Evolutionary conservation across 2,329 filamentous ascomycete genomes (phyloP).

Genomic region (Ascochyta clinopodiicola): DNA sequence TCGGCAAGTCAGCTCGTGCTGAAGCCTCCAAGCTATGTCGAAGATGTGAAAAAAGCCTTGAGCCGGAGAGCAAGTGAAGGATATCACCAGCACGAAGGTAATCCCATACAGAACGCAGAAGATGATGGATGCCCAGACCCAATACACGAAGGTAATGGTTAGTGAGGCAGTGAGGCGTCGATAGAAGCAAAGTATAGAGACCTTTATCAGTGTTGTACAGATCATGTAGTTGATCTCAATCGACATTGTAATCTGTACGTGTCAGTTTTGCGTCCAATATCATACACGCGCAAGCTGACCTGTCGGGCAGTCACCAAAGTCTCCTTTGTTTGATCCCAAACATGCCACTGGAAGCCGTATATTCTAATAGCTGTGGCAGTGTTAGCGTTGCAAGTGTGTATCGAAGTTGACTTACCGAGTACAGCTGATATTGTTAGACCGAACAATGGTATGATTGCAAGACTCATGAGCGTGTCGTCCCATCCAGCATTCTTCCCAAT

Average conservation of each 20-base stretch:
- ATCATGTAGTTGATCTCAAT: conserved; percentile 44
- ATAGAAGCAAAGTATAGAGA: conserved; percentile 51
- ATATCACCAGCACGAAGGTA: conserved; percentile 44
- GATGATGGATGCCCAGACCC: conserved; percentile 46
- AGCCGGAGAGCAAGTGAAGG: conserved; percentile 49
- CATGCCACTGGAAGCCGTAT: conserved; percentile 44
- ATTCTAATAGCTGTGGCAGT: conserved; percentile 26
- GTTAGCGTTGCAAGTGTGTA: conserved; percentile 11
- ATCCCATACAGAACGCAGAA: conserved; percentile 50
- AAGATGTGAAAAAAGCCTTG: conserved; percentile 52
- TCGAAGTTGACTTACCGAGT: conserved; percentile 28
- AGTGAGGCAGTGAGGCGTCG: conserved; percentile 50
- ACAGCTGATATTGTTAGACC: conserved; percentile 39
- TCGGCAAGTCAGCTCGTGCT: conserved; percentile 44
- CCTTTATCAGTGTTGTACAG: conserved; percentile 39
- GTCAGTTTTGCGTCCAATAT: conserved; percentile 7
- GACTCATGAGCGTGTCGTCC: conserved; percentile 56
- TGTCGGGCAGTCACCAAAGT: conserved; percentile 31
- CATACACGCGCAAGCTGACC: conserved; percentile 16
- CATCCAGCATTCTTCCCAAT: conserved; percentile 56
- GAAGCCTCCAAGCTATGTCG: conserved; percentile 39
- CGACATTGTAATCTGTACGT: conserved; percentile 32
- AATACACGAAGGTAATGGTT: conserved; percentile 45
- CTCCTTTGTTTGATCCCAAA: conserved; percentile 40
- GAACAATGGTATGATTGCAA: conserved; percentile 50